Evolutionary conservation across 805 yeast species (phyloP).

Genomic region (Candida silvicultrix): DNA sequence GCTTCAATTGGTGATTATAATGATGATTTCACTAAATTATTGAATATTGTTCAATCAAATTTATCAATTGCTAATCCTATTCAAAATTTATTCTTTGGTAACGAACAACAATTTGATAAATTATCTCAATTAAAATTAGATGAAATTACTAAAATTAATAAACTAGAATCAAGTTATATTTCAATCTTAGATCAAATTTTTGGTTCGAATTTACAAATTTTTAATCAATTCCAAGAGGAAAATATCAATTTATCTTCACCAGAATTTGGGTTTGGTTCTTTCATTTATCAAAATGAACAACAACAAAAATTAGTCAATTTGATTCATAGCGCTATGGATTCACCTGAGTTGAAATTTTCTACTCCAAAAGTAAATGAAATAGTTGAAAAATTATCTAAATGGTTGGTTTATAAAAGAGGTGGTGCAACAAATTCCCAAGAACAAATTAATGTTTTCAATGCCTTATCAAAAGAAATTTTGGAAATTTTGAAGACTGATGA

Average conservation of each 20-base stretch:
- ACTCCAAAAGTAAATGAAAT: conserved; percentile 40
- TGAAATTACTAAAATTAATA: conserved; percentile 36
- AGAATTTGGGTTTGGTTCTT: conserved; percentile 83
- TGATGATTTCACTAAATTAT: conserved; percentile 25
- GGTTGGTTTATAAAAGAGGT: conserved; percentile 53
- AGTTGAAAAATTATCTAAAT: conserved; percentile 54
- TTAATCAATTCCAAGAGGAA: conserved; percentile 50
- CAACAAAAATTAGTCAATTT: conserved; percentile 37
- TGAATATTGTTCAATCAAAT: conserved; percentile 46
- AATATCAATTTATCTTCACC: conserved; percentile 53
- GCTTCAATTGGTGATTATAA: conserved; percentile 32
- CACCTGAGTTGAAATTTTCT: conserved; percentile 33
- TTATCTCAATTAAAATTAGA: conserved; percentile 14
- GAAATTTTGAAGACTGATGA: conserved; percentile 33
- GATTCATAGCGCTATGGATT: conserved; percentile 41
- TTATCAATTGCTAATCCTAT: conserved; percentile 46
- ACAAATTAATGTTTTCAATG: conserved; percentile 25
- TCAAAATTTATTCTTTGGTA: conserved; percentile 59
- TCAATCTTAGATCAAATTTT: conserved; percentile 70
- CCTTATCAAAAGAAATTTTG: conserved; percentile 26
- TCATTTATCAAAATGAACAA: conserved; percentile 49
- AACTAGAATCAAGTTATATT: conserved; percentile 69
- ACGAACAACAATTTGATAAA: conserved; percentile 1
- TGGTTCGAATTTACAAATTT: conserved; percentile 44
- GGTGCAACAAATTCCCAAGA: conserved; percentile 23